Conservation (phyloP, 2,329 filamentous ascomycete genomes). For the Coniochaeta ligniaria region DNA sequence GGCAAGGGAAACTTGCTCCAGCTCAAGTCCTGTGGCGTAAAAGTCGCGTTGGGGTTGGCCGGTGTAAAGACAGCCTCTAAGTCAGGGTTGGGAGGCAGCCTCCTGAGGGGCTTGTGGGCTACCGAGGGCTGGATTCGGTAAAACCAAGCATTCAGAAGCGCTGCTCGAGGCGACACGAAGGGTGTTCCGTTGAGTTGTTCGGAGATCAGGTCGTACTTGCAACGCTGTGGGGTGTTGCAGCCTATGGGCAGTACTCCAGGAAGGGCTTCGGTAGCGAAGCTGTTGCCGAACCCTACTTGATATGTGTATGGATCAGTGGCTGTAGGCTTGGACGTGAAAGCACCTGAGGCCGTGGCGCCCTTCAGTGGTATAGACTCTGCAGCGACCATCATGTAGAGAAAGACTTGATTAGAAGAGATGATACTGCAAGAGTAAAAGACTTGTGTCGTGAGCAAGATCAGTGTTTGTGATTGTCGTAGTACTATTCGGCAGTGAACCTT, state of each 20-base stretch:
- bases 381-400: too few relatives aligned
- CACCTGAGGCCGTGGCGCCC: constrained; percentile 12
- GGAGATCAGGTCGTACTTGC: constrained; percentile 1
- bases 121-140: constrained; percentile 4
- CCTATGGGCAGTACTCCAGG: constrained; percentile 1
- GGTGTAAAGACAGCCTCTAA: background rate
- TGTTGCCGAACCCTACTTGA: constrained; percentile 49
- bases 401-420: too few relatives aligned
- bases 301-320: constrained; percentile 39
- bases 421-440: too few relatives aligned
- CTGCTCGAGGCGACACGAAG: background rate
- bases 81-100: background rate
- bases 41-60: constrained; percentile 39
- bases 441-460: too few relatives aligned
- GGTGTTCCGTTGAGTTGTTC: constrained; percentile 6
- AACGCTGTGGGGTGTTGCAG: constrained; percentile 2
- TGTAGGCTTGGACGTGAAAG: constrained; percentile 14
- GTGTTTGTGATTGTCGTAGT: too few relatives aligned
- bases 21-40: constrained; percentile 56
- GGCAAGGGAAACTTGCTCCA: constrained; percentile 56
- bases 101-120: background rate
- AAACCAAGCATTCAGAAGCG: constrained; percentile 1
- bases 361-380: too few relatives aligned
- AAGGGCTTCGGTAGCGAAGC: constrained; percentile 17
- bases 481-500: too few relatives aligned